A percentile compares a stretch with the other conserved stretches of the same genome.
Conservation (phyloP, 345 rosid genomes). For the Brassica nigra region DNA sequence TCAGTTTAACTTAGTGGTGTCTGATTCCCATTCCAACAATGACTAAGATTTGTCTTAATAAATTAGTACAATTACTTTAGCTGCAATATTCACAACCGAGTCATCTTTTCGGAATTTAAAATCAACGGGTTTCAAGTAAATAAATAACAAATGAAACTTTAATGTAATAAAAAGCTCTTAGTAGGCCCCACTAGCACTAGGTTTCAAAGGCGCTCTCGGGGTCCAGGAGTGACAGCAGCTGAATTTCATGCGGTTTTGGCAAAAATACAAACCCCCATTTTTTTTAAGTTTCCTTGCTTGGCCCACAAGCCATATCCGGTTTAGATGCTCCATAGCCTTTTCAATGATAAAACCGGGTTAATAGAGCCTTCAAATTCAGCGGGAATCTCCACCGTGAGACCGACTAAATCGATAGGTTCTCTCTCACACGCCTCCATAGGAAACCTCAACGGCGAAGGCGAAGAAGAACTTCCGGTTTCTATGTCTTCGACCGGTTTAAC, state of each 20-base stretch:
- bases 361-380: conserved; percentile 21
- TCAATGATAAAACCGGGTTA: conserved; percentile 37
- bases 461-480: conserved; percentile 29
- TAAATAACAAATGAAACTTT: conserved; percentile 11
- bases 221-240: conserved; percentile 6
- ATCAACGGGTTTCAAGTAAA: background rate
- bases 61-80: background rate
- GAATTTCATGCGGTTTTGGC: background rate
- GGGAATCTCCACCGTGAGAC: conserved; percentile 42
- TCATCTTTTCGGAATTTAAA: background rate
- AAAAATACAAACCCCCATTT: conserved; percentile 1
- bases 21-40: conserved; percentile 7
- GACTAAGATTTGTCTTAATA: conserved; percentile 1
- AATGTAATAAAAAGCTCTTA: background rate
- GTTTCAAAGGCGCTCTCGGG: background rate
- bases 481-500: conserved; percentile 27
- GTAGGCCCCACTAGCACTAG: background rate
- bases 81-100: background rate
- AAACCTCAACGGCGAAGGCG: conserved; percentile 24
- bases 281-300: background rate
- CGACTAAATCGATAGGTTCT: conserved; percentile 26
- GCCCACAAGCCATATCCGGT: background rate
- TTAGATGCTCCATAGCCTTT: conserved; percentile 42
- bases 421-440: conserved; percentile 40
- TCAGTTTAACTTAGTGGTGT: conserved; percentile 23